Evolutionary conservation across 768 basidiomycete species (phyloP), one percentile per base, ranked within the genome.

Genomic region (Boletus tylopilopsis): DNA sequence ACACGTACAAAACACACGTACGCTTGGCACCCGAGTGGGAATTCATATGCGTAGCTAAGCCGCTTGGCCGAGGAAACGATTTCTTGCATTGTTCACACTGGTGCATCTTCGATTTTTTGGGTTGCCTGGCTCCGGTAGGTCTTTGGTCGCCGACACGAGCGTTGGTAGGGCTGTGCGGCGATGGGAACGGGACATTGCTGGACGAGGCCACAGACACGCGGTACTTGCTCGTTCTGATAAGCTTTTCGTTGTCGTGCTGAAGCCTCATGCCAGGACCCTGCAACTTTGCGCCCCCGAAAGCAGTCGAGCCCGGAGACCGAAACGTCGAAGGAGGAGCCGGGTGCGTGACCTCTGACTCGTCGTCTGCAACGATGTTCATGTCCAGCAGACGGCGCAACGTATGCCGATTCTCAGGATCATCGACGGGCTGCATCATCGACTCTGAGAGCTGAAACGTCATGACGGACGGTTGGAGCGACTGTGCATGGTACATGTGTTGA

Each of bases 1-100:
- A 27, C 51, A 51, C 11, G 38, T 21, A 42, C 40, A 32, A 23
- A 45, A 32, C 36, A 35, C 9, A 47, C 77, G 42, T 64, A 79
- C 77, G 77, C 58, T 72, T 77, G 2, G 71, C 73, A 12, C 78
- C 78, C 0, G 73, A 73, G 51, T 79, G 77, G 19, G 72, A 72
- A 56, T 80, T 78, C 78, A 77, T 76, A 58, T 79, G 77, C 23
- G 77, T 79, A 23, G 68, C 66, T 53, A 79, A 63, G 13, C 77
- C 78, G 43, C 77, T 78, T 5, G 78, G 77, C 3, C 77, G 68
- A 15, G 77, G 77, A 54, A 78, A 78, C 58, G 62, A 41, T 62
- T 77, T 77, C 1, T 58, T 51, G 64, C 77, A 79, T 5, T 72
- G 63, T 9, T 49, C 56, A 57, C 77, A 78, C 56, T 71, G 66